Conservation (phyloP, 1,284 basidiomycete genomes). For the Marasmius sp. region DNA sequence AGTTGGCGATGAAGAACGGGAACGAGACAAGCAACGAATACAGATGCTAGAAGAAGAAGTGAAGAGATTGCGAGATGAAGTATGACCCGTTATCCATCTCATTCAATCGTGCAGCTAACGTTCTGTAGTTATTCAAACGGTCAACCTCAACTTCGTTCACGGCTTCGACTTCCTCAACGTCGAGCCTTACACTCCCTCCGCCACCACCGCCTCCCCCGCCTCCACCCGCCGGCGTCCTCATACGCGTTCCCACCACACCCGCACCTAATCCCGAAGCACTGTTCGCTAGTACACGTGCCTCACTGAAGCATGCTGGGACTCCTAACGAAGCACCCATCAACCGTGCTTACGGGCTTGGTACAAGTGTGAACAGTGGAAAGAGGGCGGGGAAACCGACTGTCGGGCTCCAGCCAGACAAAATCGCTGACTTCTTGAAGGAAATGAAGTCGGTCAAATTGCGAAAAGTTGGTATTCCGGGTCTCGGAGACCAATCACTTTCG, state of each 20-base stretch:
- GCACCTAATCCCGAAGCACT: conserved; percentile 34
- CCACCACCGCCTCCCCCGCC: conserved; percentile 46
- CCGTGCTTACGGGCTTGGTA: conserved; percentile 23
- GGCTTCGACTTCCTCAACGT: conserved; percentile 15
- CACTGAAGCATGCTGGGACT: conserved; percentile 55
- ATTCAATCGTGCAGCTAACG: conserved; percentile 1
- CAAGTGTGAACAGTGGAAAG: conserved; percentile 19
- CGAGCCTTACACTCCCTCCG: conserved; percentile 49
- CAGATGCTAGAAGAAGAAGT: conserved; percentile 68
- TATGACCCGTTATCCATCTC: conserved; percentile 24
- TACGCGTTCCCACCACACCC: conserved; percentile 30
- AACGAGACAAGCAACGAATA: conserved; percentile 62
- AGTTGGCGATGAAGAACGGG: conserved; percentile 14
- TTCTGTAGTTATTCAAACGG: conserved; percentile 48
- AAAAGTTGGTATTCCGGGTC: conserved; percentile 37
- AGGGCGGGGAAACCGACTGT: conserved; percentile 64
- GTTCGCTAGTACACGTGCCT: conserved; percentile 59
- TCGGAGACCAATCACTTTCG: conserved; percentile 4
- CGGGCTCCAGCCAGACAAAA: conserved; percentile 71
- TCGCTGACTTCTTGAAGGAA: conserved; percentile 76
- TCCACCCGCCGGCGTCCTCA: conserved; percentile 24
- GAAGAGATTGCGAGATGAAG: conserved; percentile 59
- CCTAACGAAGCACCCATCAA: conserved; percentile 69
- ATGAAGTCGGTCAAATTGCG: conserved; percentile 71
- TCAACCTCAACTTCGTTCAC: conserved; percentile 15